Conservation (phyloP, 371 early-diverging fungal species). For the Mortierella sp. region DNA sequence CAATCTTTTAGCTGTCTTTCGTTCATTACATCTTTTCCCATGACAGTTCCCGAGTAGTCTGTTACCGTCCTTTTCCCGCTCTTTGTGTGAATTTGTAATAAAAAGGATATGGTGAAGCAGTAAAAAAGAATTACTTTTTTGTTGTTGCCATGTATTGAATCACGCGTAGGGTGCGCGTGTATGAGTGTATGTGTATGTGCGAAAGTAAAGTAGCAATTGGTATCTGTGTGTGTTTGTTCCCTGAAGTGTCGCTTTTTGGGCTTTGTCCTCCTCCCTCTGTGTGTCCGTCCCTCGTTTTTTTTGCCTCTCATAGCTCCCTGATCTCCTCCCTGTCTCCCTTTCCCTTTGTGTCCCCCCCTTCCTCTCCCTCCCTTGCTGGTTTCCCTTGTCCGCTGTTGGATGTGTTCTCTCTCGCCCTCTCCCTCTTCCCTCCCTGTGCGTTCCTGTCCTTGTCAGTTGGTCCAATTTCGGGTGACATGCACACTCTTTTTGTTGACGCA, state of each 20-base stretch:
- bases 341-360: neutral
- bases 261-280: neutral
- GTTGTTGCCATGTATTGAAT: neutral
- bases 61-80: neutral
- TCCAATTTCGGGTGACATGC: slow-evolving; percentile 3
- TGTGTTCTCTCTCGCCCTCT: no score
- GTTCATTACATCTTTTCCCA: neutral
- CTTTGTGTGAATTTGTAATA: neutral
- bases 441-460: neutral
- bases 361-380: neutral
- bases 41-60: neutral
- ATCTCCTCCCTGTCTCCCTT: neutral
- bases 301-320: no score
- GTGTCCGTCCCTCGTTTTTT: neutral
- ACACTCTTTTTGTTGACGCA: neutral
- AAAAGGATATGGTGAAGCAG: neutral
- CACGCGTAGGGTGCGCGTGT: neutral
- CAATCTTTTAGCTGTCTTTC: neutral
- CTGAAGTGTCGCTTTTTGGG: neutral
- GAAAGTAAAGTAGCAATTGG: neutral
- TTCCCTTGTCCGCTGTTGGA: neutral
- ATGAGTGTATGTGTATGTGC: neutral
- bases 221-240: neutral
- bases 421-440: neutral
- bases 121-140: neutral